Conservation (phyloP, 2,329 filamentous ascomycete genomes). For the Fusarium camptoceras region DNA sequence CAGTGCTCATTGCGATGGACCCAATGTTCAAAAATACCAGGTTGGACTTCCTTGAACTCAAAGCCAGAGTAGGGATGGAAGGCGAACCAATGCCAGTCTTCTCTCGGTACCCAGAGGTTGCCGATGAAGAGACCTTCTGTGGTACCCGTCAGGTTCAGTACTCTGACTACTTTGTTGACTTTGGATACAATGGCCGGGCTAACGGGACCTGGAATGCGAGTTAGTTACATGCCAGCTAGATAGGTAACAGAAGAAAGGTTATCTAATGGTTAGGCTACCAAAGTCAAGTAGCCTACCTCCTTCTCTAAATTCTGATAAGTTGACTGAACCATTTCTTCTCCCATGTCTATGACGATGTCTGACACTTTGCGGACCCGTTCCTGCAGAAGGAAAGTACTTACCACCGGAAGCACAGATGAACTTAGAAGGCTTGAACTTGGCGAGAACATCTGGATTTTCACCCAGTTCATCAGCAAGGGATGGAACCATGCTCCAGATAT, state of each 20-base stretch:
- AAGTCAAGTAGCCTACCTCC: too few species aligned
- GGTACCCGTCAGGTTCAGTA: constrained; percentile 52
- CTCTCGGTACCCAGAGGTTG: constrained; percentile 43
- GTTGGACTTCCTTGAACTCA: constrained; percentile 50
- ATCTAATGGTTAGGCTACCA: too few species aligned
- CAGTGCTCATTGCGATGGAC: constrained; percentile 48
- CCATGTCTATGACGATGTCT: too few species aligned
- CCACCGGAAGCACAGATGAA: constrained; percentile 50
- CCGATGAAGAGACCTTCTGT: constrained; percentile 53
- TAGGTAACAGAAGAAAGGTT: too few species aligned
- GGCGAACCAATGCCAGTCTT: constrained; percentile 51
- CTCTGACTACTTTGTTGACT: constrained; percentile 49
- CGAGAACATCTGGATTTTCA: constrained; percentile 48
- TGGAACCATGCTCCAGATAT: constrained; percentile 55
- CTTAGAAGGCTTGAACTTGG: constrained; percentile 49
- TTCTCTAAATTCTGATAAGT: too few species aligned
- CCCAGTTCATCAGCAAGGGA: constrained; percentile 52
- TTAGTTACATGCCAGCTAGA: too few species aligned
- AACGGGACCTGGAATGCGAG: constrained; percentile 35
- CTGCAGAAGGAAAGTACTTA: too few species aligned
- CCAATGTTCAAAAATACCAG: constrained; percentile 50
- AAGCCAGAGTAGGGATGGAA: constrained; percentile 53
- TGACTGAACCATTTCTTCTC: too few species aligned
- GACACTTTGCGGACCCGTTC: too few species aligned
- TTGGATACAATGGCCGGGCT: constrained; percentile 45